phyloP scores from a whole-genome alignment of 306 rosid species.

The Parietaria judaica region DNA sequence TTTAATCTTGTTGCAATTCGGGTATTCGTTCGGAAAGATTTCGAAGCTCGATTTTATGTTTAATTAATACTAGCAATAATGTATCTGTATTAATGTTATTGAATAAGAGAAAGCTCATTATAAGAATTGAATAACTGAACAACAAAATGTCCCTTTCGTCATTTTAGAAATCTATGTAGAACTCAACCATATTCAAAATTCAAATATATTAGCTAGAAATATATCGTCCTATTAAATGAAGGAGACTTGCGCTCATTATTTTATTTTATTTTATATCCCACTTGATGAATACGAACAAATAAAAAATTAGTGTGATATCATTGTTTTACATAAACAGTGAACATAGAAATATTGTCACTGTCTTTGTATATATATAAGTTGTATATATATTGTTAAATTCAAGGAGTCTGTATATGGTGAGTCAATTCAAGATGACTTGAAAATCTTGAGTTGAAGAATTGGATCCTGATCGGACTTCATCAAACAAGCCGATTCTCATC shows the following conservation, averaged over 20 bases:
- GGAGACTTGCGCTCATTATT: not conserved
- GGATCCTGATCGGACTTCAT: not conserved
- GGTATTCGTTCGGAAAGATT: no score
- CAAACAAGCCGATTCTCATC: not conserved
- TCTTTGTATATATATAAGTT: not conserved
- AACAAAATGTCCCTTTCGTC: not conserved
- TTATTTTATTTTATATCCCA: not conserved
- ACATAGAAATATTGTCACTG: not conserved
- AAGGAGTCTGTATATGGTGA: not conserved
- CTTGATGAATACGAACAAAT: constrained; percentile 9
- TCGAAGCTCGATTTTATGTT: no score
- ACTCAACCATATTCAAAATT: not conserved
- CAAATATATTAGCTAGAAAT: not conserved
- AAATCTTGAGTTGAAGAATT: not conserved
- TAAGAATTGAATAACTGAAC: not conserved
- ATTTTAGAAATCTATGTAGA: not conserved
- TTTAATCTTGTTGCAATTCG: no score
- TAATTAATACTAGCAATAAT: no score
- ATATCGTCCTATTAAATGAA: not conserved
- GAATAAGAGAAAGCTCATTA: not conserved
- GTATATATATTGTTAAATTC: no score
- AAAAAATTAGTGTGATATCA: not conserved
- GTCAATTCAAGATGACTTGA: constrained; percentile 13
- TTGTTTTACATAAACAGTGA: not conserved
- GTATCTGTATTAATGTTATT: no score